Percentiles rank a stretch among this genome's conserved stretches.
These are phyloP conservation scores for Backusella sp. DNA, from an alignment of 192 early-diverging fungal species.

Conservation along the genomic window DNA sequence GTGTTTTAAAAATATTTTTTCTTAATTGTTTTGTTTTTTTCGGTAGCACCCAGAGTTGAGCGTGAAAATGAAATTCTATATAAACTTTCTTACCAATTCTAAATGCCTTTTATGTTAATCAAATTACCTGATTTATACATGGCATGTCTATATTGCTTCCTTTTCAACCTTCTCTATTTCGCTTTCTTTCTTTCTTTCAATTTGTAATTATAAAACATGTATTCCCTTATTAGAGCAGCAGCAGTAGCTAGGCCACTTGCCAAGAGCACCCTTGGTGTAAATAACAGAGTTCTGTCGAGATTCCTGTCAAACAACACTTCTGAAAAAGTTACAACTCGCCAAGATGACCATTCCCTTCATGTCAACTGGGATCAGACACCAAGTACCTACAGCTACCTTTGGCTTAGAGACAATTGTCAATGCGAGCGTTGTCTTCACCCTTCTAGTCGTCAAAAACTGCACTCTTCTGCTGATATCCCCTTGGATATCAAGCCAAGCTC, in stretches of 20 bases:
- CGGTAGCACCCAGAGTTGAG: background rate
- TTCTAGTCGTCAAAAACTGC: slow-evolving; percentile 54
- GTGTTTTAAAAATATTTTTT: background rate
- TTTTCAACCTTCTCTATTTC: background rate
- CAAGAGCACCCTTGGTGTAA: background rate
- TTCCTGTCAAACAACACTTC: background rate
- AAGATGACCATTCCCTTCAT: slow-evolving; percentile 9
- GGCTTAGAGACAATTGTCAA: slow-evolving; percentile 63
- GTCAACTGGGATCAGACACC: slow-evolving; percentile 6
- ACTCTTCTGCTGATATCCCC: slow-evolving; percentile 50
- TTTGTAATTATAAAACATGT: background rate
- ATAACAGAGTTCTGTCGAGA: background rate
- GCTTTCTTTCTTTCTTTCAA: background rate
- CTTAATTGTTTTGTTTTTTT: background rate
- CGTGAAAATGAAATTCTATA: background rate
- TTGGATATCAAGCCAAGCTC: slow-evolving; percentile 40
- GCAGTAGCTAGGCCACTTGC: background rate
- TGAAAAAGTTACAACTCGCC: background rate
- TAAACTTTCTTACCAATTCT: slow-evolving; percentile 3
- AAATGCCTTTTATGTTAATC: slow-evolving; percentile 8
- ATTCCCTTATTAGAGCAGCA: background rate
- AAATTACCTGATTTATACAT: background rate
- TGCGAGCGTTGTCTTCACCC: slow-evolving; percentile 59
- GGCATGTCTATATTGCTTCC: background rate
- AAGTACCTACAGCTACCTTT: slow-evolving; percentile 38